Conservation (phyloP, 2,329 filamentous ascomycete genomes). For the Epichloe coenophiala region DNA sequence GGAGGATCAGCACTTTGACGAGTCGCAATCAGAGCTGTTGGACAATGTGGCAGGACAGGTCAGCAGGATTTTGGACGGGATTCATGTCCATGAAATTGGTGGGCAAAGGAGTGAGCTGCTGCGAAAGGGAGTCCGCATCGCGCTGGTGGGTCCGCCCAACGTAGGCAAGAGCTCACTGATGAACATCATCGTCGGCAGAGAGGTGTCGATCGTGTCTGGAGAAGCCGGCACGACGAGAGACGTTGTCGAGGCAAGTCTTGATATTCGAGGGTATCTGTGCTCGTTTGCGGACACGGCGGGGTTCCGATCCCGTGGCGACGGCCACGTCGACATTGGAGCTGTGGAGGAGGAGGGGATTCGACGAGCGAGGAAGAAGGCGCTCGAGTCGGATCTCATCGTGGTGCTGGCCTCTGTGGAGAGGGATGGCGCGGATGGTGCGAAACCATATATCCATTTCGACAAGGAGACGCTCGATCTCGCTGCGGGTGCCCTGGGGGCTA, state of each 20-base stretch:
- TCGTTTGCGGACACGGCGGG: conserved; percentile 94
- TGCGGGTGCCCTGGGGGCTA: conserved; percentile 29
- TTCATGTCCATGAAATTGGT: conserved; percentile 59
- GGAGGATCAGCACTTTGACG: conserved; percentile 94
- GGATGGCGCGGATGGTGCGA: conserved; percentile 14
- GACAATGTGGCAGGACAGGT: conserved; percentile 56
- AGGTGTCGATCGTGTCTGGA: conserved; percentile 86
- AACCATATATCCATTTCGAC: conserved; percentile 35
- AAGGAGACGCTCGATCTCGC: conserved; percentile 41
- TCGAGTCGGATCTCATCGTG: conserved; percentile 74
- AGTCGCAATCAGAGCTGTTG: conserved; percentile 62
- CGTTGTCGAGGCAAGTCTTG: conserved; percentile 81
- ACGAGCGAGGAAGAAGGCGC: conserved; percentile 66
- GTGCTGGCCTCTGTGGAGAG: conserved; percentile 64
- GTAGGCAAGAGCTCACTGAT: conserved; percentile 89
- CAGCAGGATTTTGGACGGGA: conserved; percentile 41
- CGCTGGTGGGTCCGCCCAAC: conserved; percentile 82
- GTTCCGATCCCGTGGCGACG: conserved; percentile 40
- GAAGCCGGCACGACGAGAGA: conserved; percentile 92
- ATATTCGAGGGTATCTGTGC: conserved; percentile 80
- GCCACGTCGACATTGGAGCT: conserved; percentile 40
- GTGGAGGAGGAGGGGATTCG: conserved; percentile 86
- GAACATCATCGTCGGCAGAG: conserved; percentile 77
- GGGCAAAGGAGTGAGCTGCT: conserved; percentile 73
- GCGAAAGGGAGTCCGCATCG: conserved; percentile 71